Evolutionary conservation across 1,284 basidiomycete species (phyloP).

Genomic region (Blastosporella zonata): DNA sequence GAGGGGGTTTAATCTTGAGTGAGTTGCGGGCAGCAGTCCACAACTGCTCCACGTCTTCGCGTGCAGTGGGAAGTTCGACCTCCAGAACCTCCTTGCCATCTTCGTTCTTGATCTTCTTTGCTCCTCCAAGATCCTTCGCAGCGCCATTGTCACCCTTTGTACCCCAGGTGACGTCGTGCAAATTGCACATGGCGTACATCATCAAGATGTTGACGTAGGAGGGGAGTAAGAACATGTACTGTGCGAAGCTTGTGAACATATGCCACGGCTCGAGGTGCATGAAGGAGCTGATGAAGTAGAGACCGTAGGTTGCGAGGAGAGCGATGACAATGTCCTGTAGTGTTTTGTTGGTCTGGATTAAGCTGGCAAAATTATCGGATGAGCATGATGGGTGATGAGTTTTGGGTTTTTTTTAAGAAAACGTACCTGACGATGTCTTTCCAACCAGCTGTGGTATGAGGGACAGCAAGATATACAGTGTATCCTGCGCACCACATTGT

Average conservation of each 20-base stretch:
- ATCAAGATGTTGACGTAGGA: conserved; percentile 87
- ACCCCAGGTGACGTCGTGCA: conserved; percentile 90
- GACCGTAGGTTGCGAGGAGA: conserved; percentile 82
- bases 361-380: conserved; percentile 24
- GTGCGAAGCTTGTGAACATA: conserved; percentile 88
- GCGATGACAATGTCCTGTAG: conserved; percentile 82
- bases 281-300: conserved; percentile 84
- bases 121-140: conserved; percentile 82
- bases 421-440: conserved; percentile 61
- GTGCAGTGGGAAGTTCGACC: conserved; percentile 76
- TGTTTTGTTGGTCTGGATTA: conserved; percentile 62
- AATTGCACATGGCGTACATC: conserved; percentile 90
- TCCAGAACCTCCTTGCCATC: conserved; percentile 86
- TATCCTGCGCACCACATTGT: conserved; percentile 87
- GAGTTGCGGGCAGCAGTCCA: conserved; percentile 75
- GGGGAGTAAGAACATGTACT: conserved; percentile 75
- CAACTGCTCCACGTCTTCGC: conserved; percentile 83
- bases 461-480: conserved; percentile 83
- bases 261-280: conserved; percentile 92
- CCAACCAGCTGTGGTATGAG: conserved; percentile 73
- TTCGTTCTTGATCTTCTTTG: conserved; percentile 81
- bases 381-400: conserved; percentile 2
- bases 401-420: background rate
- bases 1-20: conserved; percentile 60
- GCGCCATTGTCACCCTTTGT: conserved; percentile 89